phyloP scores from a whole-genome alignment of 768 basidiomycete genomes.

The Panaeolus papilionaceus region DNA sequence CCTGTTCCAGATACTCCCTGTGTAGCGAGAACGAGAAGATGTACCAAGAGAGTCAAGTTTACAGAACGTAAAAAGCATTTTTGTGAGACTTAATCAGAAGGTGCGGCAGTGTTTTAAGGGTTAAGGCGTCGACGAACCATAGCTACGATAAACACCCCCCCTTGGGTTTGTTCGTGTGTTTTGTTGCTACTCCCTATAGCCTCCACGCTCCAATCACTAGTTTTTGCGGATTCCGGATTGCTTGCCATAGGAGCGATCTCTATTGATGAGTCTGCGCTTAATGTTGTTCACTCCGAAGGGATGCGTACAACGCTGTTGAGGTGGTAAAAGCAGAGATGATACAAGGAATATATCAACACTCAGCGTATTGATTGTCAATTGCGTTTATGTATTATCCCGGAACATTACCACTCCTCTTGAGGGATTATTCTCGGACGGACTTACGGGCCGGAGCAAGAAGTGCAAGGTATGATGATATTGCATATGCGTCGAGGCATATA shows the following conservation, averaged over 20 bases:
- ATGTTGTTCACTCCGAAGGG: too few species aligned
- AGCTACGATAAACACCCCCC: conserved; percentile 46
- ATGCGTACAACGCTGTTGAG: too few species aligned
- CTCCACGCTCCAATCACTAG: background rate
- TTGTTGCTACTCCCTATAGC: background rate
- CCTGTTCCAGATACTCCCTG: conserved; percentile 81
- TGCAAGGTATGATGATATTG: background rate
- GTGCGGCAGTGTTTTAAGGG: background rate
- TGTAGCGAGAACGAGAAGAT: background rate
- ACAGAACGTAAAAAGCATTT: too few species aligned
- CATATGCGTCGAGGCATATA: conserved; percentile 1
- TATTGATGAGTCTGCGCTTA: background rate
- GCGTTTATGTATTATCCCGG: background rate
- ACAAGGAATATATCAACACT: background rate
- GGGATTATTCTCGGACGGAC: conserved; percentile 5
- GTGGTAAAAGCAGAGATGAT: background rate
- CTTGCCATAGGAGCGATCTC: background rate
- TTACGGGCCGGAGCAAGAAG: background rate
- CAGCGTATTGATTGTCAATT: background rate
- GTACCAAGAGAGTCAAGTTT: background rate
- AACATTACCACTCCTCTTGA: background rate
- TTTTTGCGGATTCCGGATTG: background rate
- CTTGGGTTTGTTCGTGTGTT: conserved; percentile 17
- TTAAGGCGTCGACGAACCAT: conserved; percentile 45
- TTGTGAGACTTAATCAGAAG: background rate